Conservation (phyloP, 163 green algal species). For the Volvox carteri region DNA sequence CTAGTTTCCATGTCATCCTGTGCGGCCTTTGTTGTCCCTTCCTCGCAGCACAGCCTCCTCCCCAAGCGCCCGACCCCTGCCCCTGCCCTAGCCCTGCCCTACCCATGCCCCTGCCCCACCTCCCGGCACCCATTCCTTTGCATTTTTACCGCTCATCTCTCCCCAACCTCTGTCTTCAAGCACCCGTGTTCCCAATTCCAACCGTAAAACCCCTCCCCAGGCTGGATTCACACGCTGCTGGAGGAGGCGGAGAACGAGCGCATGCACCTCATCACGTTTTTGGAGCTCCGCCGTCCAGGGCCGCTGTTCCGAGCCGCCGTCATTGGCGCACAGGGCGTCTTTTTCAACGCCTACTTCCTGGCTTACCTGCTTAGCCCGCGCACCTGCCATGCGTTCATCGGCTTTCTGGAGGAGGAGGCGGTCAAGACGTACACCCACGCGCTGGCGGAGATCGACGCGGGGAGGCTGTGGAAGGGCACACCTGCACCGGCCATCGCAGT, state of each 20-base stretch:
- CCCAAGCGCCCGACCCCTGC: no score
- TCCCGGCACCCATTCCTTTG: no score
- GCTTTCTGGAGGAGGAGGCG: conserved; percentile 95
- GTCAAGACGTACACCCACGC: conserved; percentile 86
- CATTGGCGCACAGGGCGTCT: conserved; percentile 79
- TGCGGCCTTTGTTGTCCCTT: no score
- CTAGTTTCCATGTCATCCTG: no score
- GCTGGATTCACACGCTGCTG: conserved; percentile 91
- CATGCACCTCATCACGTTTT: conserved; percentile 98
- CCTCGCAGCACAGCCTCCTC: neutral
- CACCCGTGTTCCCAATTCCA: no score
- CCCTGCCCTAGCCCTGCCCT: neutral
- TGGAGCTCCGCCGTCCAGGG: conserved; percentile 81
- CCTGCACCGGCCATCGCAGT: conserved; percentile 77
- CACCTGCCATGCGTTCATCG: conserved; percentile 92
- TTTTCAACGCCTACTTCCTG: conserved; percentile 92
- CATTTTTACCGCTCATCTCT: no score
- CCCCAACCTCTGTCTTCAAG: neutral
- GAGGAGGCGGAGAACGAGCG: conserved; percentile 97
- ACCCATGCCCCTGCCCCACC: no score
- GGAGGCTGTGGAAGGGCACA: conserved; percentile 70
- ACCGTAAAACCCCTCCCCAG: neutral
- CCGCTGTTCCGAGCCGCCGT: conserved; percentile 80
- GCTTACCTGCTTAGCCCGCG: conserved; percentile 88
- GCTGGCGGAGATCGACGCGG: conserved; percentile 81